These are phyloP conservation scores for Cystobasidium sp. DNA, from an alignment of 1,284 basidiomycete genomes.

Conservation along the genomic window DNA sequence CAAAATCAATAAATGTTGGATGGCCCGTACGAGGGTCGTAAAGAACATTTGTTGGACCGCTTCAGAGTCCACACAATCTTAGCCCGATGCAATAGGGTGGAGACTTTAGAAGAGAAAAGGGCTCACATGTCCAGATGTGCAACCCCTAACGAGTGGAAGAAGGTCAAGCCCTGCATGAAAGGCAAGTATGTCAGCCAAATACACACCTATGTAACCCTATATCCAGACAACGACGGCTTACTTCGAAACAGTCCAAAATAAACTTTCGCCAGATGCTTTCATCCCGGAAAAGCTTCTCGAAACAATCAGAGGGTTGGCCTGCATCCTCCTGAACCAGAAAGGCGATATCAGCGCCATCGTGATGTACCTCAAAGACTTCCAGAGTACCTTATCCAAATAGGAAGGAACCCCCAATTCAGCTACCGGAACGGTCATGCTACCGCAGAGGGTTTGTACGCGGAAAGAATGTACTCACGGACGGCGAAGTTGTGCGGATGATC, in stretches of 20 bases:
- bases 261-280: slow-evolving; percentile 30
- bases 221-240: not conserved
- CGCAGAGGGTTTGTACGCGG: too few species aligned
- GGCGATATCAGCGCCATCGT: slow-evolving; percentile 15
- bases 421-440: too few species aligned
- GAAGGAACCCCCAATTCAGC: not conserved
- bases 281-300: not conserved
- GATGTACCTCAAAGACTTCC: slow-evolving; percentile 5
- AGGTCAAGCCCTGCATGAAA: slow-evolving; percentile 21
- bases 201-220: not conserved
- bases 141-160: slow-evolving; percentile 29
- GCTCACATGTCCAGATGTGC: slow-evolving; percentile 40
- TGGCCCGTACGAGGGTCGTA: slow-evolving; percentile 6
- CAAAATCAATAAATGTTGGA: slow-evolving; percentile 41
- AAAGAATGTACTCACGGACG: slow-evolving; percentile 10
- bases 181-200: not conserved
- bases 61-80: not conserved
- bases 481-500: slow-evolving; percentile 11
- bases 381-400: slow-evolving; percentile 2
- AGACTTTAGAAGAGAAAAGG: not conserved
- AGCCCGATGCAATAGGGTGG: too few species aligned
- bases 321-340: slow-evolving; percentile 39
- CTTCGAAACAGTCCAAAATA: slow-evolving; percentile 35
- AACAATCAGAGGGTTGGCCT: slow-evolving; percentile 19
- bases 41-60: slow-evolving; percentile 31